Base-by-base conservation (phyloP, 2,329 filamentous ascomycete genomes). In the Colletotrichum acutatum region DNA sequence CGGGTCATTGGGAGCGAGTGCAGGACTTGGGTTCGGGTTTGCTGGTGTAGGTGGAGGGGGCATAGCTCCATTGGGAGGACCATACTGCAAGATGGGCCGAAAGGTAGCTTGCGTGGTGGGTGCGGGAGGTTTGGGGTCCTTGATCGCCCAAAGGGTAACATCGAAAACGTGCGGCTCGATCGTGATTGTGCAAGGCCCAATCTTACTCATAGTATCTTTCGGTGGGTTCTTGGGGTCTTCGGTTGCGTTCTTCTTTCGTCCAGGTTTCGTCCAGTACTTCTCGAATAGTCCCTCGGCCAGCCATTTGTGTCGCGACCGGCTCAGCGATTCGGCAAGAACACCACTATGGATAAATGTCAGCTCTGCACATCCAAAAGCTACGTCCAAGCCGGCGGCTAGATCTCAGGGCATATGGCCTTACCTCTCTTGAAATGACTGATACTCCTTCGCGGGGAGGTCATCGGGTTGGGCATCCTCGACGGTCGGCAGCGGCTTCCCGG, bases 101-200 rank as follows among this genome's bases (percentile, higher is more conserved):
- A 83, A 82, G 9, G 73, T 73, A 42, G 74, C 74, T 54, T 74
- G 68, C 16, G 75, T 71, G 56, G 62, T 74, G 53, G 76, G 69
- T 72, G 77, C 59, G 78, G 83, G 73, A 8, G 84, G 86, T 75
- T 89, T 90, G 8, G 88, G 86, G 66, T 93, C 91, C 78, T 93
- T 93, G 71, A 95, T 90, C 24, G 89, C 88, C 78, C 88, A 95
- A 85, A 95, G 90, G 59, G 89, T 92, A 19, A 93, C 93, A 76
- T 95, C 93, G 76, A 97, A 90, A 56, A 93, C 89, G 79, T 97
- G 93, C 57, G 94, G 94, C 80, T 95, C 94, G 72, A 95, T 90
- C 26, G 90, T 92, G 74, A 97, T 90, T 42, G 91, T 91, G 74
- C 94, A 91, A 76, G 89, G 89, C 76, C 94, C 94, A 26, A 94